Evolutionary conservation across 345 rosid species (phyloP), one percentile per base, ranked within the genome.

Genomic region (Lepidium aucheri): DNA sequence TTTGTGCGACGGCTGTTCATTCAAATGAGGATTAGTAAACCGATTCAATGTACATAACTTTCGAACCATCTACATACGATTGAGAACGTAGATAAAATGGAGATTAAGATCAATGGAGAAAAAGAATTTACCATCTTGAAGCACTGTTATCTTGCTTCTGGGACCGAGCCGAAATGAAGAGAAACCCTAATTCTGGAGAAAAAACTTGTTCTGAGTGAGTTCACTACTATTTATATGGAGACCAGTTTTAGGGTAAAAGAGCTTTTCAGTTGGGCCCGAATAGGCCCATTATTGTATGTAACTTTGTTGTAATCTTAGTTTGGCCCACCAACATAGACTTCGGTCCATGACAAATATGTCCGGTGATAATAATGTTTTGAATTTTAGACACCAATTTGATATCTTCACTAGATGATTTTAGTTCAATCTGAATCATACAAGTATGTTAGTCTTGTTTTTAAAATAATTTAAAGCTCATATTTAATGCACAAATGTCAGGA

Each of bases 1-100:
- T 75, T 92, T 89, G 83, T 92, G 96, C 24, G 98, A 85, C 84
- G 96, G 98, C 98, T 89, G 74, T 47, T 36, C 51, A 69, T 13
- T 5, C 10, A 15, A 8, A 28, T 4, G 8, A 45, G 1, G 35
- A 55, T 20, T 13, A 32, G 16, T n/a, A 28, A 46, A 44, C 7
- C 14, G 40, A 44, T 46, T 38, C 22, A 36, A 36, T 20, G 16
- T 30, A 6, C 0, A 0, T 0, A 16, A 28, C 40, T 63, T 47
- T 28, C 7, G n/a, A 33, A 34, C 33, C 28, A 33, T 51, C 17
- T 46, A 11, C 28, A 16, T 1, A 34, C 20, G 30, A 14, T 17
- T 16, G 3, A 16, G 14, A 14, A 17, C 14, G 8, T 3, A 5
- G 20, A 33, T 9, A 13, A 1, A 8, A 17, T n/a, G 6, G 17